Evolutionary conservation across 2,329 filamentous ascomycete genomes (phyloP), one percentile per base, ranked within the genome.

Genomic region (Lachnellula subtilissima): DNA sequence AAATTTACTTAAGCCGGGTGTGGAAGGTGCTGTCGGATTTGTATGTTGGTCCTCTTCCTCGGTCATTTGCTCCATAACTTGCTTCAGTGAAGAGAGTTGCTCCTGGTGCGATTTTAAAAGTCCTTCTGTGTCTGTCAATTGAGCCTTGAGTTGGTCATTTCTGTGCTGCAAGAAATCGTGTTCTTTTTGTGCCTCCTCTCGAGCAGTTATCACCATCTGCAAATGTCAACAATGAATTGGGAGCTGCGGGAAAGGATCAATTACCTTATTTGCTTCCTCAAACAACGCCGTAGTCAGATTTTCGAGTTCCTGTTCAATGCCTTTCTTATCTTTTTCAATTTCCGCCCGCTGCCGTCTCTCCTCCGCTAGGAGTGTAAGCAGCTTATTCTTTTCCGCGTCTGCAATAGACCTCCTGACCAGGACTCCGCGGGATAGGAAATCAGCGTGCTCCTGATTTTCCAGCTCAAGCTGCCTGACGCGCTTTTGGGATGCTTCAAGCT

Each of bases 201-300:
- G 90, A 39, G 93, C 93, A 15, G 84, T 85, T 42, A 93, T 89
- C 52, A 99, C 94, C 93, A 99, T 97, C 79, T 85, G 60, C 91
- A 87, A 36, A 89, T 89, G 83, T 85, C 48, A 94, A 89, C 55
- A 96, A 91, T 95, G 76, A 80, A 58, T 17, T 23, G 47, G 2
- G 22, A 48, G n/a, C 12, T 37, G 22, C n/a, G 11, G 12, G 2
- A 12, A 42, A 48, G 6, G 48, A 32, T 28, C 23, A 70, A 73
- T 57, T 70, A 85, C 83, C 73, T 88, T 92, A 75, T 99, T 97
- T 50, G 94, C 94, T 76, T 99, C 93, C 70, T 97, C 91, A 61
- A 99, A 99, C n/a, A 99, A 80, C 28, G 91, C 91, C 1, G 91
- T 86, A 0, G 94, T 97, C 61, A 99, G 74, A 52, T 85, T 89